These are phyloP conservation scores for Naganishia vishniacii DNA, from an alignment of 768 basidiomycete species.

Conservation along the genomic window DNA sequence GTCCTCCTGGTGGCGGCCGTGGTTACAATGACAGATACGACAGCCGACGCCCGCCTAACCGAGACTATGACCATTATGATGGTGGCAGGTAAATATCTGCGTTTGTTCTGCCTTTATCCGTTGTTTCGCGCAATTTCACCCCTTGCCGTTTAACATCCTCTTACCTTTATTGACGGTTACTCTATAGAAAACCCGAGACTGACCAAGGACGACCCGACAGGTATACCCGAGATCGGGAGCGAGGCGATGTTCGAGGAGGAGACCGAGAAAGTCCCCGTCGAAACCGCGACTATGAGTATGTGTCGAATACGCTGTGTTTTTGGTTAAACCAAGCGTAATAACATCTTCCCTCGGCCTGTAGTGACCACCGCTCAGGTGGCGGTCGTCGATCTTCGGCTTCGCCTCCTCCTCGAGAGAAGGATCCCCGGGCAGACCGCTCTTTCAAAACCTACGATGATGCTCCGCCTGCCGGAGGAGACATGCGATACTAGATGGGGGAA, in stretches of 20 bases:
- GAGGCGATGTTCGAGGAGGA: constrained; percentile 18
- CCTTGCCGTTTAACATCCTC: not conserved
- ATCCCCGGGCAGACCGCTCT: constrained; percentile 37
- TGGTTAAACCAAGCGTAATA: not conserved
- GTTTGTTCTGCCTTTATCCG: not conserved
- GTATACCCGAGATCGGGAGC: constrained; percentile 6
- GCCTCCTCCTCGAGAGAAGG: constrained; percentile 29
- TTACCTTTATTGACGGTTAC: not conserved
- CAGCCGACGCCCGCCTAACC: constrained; percentile 6
- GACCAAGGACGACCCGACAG: constrained; percentile 11
- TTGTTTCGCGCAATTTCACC: not conserved
- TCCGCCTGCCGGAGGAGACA: constrained; percentile 31
- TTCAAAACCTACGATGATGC: constrained; percentile 39
- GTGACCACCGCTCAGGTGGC: constrained; percentile 20
- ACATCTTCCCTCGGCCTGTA: not conserved
- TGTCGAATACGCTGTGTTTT: not conserved
- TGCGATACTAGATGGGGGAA: constrained; percentile 39
- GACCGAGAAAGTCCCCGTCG: constrained; percentile 31
- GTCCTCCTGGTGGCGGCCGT: constrained; percentile 31
- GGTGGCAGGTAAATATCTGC: constrained; percentile 11
- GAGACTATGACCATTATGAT: constrained; percentile 18
- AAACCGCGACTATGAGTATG: constrained; percentile 40
- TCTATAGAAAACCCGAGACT: not conserved
- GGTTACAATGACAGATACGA: constrained; percentile 39
- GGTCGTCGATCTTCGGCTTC: constrained; percentile 39